Base-by-base conservation (phyloP, 2,329 filamentous ascomycete species). In the Chaetothyriales sp. region DNA sequence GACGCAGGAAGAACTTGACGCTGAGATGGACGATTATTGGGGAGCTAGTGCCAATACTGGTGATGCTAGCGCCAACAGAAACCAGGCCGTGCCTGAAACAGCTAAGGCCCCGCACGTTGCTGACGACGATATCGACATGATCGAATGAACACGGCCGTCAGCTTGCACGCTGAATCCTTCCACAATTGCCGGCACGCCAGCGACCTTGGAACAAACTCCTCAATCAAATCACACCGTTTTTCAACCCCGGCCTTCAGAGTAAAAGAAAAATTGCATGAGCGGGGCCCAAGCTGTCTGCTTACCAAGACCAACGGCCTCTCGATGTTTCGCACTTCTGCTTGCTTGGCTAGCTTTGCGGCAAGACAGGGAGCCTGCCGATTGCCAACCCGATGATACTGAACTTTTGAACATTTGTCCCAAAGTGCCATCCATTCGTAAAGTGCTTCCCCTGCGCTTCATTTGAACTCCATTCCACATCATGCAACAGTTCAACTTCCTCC, bases 1-100 rank as follows among this genome's bases (percentile, higher is more conserved):
- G 77, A 95, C 89, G 0, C 85, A 89, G 60, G 86, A 94, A 62
- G 87, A 95, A 66, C 74, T 95, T 43, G 89, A 95, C 66, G 87
- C 86, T n/a, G 89, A 95, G 70, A 95, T 95, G 89, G 88, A 83
- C 28, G 87, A 95, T 64, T 95, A 95, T 68, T 95, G 88, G 73
- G 82, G 77, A 28, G 72, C 70, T 22, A 66, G 67, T 40, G 67
- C 61, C 52, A 67, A 61, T 46, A 64, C 69, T 47, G 68, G 64
- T 49, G 67, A 63, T n/a, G 70, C 67, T 46, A 56, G 60, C n/a
- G 49, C 47, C 45, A 51, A 49, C 18, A 50, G 43, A 43, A 54
- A 59, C 44, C 61, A 60, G 5, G 62, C 66, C 22, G 64, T 63
- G 47, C 63, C 64, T 18, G 10, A 40, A 40, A 60, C 64, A 8